Base-by-base conservation (phyloP, 2,329 filamentous ascomycete genomes). In the Claviceps arundinis region DNA sequence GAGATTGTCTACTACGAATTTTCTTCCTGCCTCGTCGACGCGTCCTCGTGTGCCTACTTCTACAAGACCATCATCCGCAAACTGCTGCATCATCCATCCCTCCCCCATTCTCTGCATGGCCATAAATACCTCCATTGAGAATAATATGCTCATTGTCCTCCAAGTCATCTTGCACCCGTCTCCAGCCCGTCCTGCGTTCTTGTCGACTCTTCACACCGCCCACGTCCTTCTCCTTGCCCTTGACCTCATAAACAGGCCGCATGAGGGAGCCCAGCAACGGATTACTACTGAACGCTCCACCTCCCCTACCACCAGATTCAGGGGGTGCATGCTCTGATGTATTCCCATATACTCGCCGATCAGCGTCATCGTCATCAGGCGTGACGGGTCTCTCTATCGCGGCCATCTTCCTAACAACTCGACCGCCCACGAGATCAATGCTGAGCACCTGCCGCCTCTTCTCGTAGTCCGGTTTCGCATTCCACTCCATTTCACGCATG, bases 401-500 rank as follows among this genome's bases (percentile, higher is more conserved):
- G 16, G 77, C 79, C 77, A 87, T 87, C 59, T 80, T 80, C 54
- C 78, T 80, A 4, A 93, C 82, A 2, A 95, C 81, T 60, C 84
- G 89, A 17, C 85, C 84, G 0, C 84, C 84, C 8, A 83, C 82
- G 0, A 95, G 70, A 64, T 95, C 89, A 55, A 95, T 86, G 62
- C 86, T 91, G 58, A 94, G 78, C 1, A 96, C 85, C 55, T 93
- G 84, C 59, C 78, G 81, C 54, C 87, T 78, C 75, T 91, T 95
- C 71, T 96, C 90, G 67, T 89, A 95, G 56, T 94, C 90, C 0
- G 89, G 89, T 50, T 79, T 74, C 4, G 85, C 83, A 58, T 85
- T 86, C 82, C 89, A 94, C 61, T 95, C 87, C 74, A 93, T 83
- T 67, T 95, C 88, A 5, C 88, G 74, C 58, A 95, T 68, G 3